Evolutionary conservation across 2,329 filamentous ascomycete genomes (phyloP), one percentile per base, ranked within the genome.

Genomic region (Phialemoniopsis sp.): DNA sequence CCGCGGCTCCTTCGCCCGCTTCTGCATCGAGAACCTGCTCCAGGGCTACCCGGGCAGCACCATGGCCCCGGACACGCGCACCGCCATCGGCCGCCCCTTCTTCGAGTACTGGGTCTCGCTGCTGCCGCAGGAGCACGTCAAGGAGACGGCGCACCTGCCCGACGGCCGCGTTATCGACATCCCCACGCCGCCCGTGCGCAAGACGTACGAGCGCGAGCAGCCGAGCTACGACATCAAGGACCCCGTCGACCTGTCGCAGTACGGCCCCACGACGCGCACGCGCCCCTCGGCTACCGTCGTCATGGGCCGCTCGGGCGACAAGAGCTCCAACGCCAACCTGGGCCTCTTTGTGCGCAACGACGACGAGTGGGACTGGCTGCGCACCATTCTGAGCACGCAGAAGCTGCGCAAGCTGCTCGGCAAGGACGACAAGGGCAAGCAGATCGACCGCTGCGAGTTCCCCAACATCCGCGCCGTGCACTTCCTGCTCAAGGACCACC

Each of bases 331-430:
- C 45, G 59, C 57, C 26, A 72, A 72, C 36, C 56, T 69, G 4
- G 68, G 68, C 1, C 62, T 72, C 43, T 77, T 68, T 46, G 65
- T 70, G 5, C 54, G 63, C 5, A 45, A 62, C 14, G 51, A 54
- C 1, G 64, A 70, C 34, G 67, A 72, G 46, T 73, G 63, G 45
- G 57, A 65, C 5, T 72, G 68, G 68, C 46, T 73, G 13, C 58
- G 65, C 29, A 56, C 54, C 2, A 33, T 70, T 5, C 52, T 76
- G 47, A 70, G 60, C 1, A 50, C 55, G 8, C 51, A 54, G 2
- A 64, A 57, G 13, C 45, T 75, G 32, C 55, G 60, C 18, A 53
- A 55, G 18, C 41, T 67, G 3, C 50, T 67, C 28, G 64, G 58
- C 1, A 56, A 63, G 19, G 62, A 67, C 49, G 57, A 63, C 40